Conservation (phyloP, 305 asterid genomes). For the Solanum hybrid region DNA sequence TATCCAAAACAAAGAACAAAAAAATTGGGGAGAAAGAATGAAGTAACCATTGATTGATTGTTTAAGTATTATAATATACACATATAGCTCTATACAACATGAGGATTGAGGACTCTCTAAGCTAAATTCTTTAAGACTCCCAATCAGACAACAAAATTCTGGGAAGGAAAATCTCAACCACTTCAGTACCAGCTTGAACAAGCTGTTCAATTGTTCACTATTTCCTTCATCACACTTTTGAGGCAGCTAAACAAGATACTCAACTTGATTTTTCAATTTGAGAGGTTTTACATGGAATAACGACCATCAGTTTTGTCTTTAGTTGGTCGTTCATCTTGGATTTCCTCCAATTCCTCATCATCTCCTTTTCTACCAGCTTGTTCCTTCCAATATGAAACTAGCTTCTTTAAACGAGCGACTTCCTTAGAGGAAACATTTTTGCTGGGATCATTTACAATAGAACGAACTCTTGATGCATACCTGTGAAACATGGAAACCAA, state of each 20-base stretch:
- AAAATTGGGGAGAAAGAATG: neutral
- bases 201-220: neutral
- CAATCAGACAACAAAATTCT: neutral
- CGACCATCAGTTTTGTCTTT: constrained; percentile 56
- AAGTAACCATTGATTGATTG: constrained; percentile 5
- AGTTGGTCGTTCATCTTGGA: constrained; percentile 51
- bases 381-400: constrained; percentile 81
- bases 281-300: constrained; percentile 40
- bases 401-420: constrained; percentile 77
- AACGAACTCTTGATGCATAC: constrained; percentile 90
- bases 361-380: constrained; percentile 81
- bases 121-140: neutral
- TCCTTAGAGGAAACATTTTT: constrained; percentile 85
- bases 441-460: constrained; percentile 79
- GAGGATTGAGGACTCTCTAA: constrained; percentile 2
- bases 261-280: neutral
- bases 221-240: neutral
- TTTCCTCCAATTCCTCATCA: constrained; percentile 80
- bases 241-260: neutral
- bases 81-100: neutral
- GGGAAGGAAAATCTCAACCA: constrained; percentile 2
- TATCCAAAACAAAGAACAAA: neutral
- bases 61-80: neutral
- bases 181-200: neutral
- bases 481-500: constrained; percentile 23